Conservation (phyloP, 129 eudicot species). For the Centaurea solstitialis region DNA sequence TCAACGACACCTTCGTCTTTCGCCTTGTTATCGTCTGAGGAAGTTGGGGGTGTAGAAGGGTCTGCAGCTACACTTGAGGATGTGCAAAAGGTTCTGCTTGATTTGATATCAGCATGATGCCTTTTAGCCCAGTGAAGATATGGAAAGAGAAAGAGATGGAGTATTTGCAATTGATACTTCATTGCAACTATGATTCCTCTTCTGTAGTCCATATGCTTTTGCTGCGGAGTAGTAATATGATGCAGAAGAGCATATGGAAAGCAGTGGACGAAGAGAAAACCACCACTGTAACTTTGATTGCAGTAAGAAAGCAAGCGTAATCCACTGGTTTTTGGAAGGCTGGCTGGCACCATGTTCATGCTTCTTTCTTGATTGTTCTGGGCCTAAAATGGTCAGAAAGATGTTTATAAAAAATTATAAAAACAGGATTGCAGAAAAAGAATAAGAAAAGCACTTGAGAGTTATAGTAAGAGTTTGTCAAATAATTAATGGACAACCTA, state of each 20-base stretch:
- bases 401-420: not conserved
- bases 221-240: constrained; percentile 22
- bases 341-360: constrained; percentile 47
- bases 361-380: constrained; percentile 8
- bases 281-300: constrained; percentile 29
- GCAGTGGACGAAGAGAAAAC: constrained; percentile 33
- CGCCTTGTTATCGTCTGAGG: not conserved
- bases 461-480: not conserved
- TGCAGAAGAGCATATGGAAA: constrained; percentile 17
- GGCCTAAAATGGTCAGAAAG: constrained; percentile 7
- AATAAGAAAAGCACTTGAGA: not conserved
- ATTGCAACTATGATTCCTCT: constrained; percentile 2
- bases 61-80: constrained; percentile 24
- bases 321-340: constrained; percentile 43
- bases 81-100: constrained; percentile 36
- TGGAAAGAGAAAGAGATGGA: constrained; percentile 19
- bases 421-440: not conserved
- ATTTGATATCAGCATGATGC: constrained; percentile 5
- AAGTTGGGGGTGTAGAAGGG: constrained; percentile 21
- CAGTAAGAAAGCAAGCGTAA: constrained; percentile 42
- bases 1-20: constrained; percentile 20
- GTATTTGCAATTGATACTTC: not conserved
- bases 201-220: constrained; percentile 26
- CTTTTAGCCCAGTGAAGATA: constrained; percentile 22
- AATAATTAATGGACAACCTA: not conserved